Conservation (phyloP, 768 basidiomycete species). For the Leccinum boreale region DNA sequence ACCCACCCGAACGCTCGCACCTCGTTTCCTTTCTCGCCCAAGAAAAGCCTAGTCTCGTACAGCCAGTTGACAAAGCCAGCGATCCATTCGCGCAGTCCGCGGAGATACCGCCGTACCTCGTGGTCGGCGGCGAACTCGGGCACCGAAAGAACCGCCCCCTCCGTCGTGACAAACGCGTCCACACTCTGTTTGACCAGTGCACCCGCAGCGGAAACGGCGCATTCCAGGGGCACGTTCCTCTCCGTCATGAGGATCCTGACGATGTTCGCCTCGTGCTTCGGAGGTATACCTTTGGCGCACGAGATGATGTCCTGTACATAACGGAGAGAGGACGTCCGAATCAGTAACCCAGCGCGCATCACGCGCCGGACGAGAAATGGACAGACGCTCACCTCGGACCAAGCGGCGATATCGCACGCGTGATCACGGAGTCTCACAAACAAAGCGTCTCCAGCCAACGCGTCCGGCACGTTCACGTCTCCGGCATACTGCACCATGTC, state of each 20-base stretch:
- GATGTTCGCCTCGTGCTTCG: slow-evolving; percentile 40
- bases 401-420: slow-evolving; percentile 49
- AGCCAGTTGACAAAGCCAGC: slow-evolving; percentile 60
- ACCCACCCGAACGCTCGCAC: slow-evolving; percentile 63
- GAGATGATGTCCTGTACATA: slow-evolving; percentile 54
- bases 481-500: slow-evolving; percentile 52
- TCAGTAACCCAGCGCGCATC: neutral
- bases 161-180: slow-evolving; percentile 26
- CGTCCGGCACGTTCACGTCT: slow-evolving; percentile 39
- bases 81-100: slow-evolving; percentile 53
- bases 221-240: slow-evolving; percentile 44
- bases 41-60: slow-evolving; percentile 61
- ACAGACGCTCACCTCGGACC: slow-evolving; percentile 48
- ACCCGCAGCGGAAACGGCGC: slow-evolving; percentile 33
- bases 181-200: slow-evolving; percentile 27
- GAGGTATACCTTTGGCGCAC: slow-evolving; percentile 45
- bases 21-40: slow-evolving; percentile 55
- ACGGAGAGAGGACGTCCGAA: neutral
- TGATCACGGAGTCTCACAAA: slow-evolving; percentile 35
- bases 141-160: slow-evolving; percentile 18
- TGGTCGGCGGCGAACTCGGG: slow-evolving; percentile 13
- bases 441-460: slow-evolving; percentile 22
- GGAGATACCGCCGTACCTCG: slow-evolving; percentile 40
- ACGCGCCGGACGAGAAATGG: neutral
- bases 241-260: slow-evolving; percentile 48